Evolutionary conservation across 164 flowering plant genomes (phyloP).

Genomic region (Kingdonia uniflora): DNA sequence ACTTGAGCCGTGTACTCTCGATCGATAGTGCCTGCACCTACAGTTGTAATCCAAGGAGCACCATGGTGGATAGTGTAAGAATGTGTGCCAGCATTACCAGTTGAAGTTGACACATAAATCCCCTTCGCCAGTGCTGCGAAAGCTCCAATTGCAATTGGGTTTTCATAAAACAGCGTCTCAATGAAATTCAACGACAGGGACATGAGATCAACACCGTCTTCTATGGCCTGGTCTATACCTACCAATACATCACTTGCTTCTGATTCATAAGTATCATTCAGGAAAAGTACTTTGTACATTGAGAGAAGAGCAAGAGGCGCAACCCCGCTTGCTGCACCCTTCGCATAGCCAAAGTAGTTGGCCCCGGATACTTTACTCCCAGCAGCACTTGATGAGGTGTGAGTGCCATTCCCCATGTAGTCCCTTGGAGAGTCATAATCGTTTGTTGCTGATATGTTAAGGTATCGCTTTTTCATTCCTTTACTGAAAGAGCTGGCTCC

Average conservation of each 20-base stretch:
- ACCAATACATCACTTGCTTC: conserved; percentile 29
- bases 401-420: conserved; percentile 29
- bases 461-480: conserved; percentile 16
- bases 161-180: conserved; percentile 12
- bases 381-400: conserved; percentile 30
- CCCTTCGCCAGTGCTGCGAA: conserved; percentile 35
- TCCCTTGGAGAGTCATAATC: conserved; percentile 42
- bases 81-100: conserved; percentile 28
- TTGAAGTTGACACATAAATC: conserved; percentile 28
- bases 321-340: conserved; percentile 28
- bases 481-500: conserved; percentile 31
- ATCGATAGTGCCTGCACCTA: conserved; percentile 32
- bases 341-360: conserved; percentile 28
- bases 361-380: conserved; percentile 17
- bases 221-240: conserved; percentile 38
- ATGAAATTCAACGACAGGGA: conserved; percentile 28
- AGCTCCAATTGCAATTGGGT: conserved; percentile 32
- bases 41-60: conserved; percentile 40
- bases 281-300: conserved; percentile 32
- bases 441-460: conserved; percentile 9
- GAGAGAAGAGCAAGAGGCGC: conserved; percentile 30
- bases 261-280: background rate
- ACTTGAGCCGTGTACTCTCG: conserved; percentile 14
- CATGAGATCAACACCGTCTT: conserved; percentile 37
- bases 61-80: conserved; percentile 19